Evolutionary conservation across 2,329 filamentous ascomycete species (phyloP).

Genomic region (Hypoxylon sp.): DNA sequence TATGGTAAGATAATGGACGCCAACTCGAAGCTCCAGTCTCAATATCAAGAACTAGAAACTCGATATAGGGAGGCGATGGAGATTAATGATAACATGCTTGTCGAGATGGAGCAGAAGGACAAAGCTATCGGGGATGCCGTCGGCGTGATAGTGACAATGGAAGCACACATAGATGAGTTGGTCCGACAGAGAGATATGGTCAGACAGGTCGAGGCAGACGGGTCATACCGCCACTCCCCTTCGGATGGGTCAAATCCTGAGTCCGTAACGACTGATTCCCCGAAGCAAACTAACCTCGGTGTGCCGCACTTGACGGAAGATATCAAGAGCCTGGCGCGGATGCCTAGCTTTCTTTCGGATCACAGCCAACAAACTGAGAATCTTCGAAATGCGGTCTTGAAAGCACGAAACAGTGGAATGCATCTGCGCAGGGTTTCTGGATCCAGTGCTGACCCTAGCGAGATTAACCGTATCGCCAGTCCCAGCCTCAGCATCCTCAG

Average conservation of each 20-base stretch:
- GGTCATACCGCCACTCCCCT: slow-evolving; percentile 55
- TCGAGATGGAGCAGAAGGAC: slow-evolving; percentile 77
- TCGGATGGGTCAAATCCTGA: slow-evolving; percentile 52
- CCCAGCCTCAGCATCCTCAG: slow-evolving; percentile 76
- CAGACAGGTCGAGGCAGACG: slow-evolving; percentile 64
- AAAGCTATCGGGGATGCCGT: slow-evolving; percentile 80
- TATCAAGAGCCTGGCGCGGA: slow-evolving; percentile 63
- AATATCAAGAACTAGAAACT: slow-evolving; percentile 56
- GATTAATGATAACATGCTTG: slow-evolving; percentile 71
- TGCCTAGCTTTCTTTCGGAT: slow-evolving; percentile 77
- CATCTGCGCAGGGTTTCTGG: slow-evolving; percentile 66
- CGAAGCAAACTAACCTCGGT: slow-evolving; percentile 42
- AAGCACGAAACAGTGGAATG: slow-evolving; percentile 63
- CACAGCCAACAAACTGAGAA: slow-evolving; percentile 72
- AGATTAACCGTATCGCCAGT: slow-evolving; percentile 63
- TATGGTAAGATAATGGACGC: slow-evolving; percentile 65
- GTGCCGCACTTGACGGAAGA: slow-evolving; percentile 52
- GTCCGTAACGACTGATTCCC: slow-evolving; percentile 42
- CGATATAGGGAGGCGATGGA: slow-evolving; percentile 65
- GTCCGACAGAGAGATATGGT: slow-evolving; percentile 69
- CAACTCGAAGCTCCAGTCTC: slow-evolving; percentile 63
- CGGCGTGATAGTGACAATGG: slow-evolving; percentile 76
- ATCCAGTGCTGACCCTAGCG: slow-evolving; percentile 57
- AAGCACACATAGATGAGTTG: slow-evolving; percentile 71
- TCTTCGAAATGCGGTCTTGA: slow-evolving; percentile 72